Base-by-base conservation (phyloP, 73 alveolate species). In the Tetrahymena elliotti region DNA sequence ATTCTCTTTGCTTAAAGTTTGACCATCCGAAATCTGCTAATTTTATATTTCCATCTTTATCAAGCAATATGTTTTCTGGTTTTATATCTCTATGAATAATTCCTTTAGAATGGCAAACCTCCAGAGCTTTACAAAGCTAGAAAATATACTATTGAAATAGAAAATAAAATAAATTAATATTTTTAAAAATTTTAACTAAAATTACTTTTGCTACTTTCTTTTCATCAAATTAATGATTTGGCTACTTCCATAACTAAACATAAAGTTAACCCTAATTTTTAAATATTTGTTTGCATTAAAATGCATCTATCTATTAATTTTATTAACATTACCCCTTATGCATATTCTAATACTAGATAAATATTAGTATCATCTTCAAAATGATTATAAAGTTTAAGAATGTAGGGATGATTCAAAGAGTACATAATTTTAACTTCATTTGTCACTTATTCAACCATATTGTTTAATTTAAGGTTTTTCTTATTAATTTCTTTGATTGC, bases 11-110 rank as follows among this genome's bases (percentile, higher is more conserved):
- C 34, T 93, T 52, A 83, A 94, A 84, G 38, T 96, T 93, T 94
- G 99, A 98, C 99, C 99, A 99, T 13, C 99, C 99, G 83, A 99
- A 99, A 97, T 99, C 99, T 52, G 99, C 98, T 38, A 99, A 96
- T 94, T 98, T 99, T 16, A 99, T 93, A 38, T 94, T 93, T 35
- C 96, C 96, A 93, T 98, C 97, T 47, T 96, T 97, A 94, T 97
- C 98, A 41, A 99, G 53, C 54, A 99, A 96, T 93, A 99, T 93
- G 94, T 99, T 99, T 93, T 99, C 99, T 22, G 99, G 99, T 93
- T 98, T 98, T 31, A 98, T 97, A 95, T 97, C 99, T 36, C 99
- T 68, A 96, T 97, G 99, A 52, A 94, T 93, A 35, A 94, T 84
- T 13, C 83, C 83, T 53, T 97, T 96, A 33, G 94, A 93, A 94